Evolutionary conservation across 1,284 basidiomycete genomes (phyloP).

Genomic region (Trichosporon ovoides): DNA sequence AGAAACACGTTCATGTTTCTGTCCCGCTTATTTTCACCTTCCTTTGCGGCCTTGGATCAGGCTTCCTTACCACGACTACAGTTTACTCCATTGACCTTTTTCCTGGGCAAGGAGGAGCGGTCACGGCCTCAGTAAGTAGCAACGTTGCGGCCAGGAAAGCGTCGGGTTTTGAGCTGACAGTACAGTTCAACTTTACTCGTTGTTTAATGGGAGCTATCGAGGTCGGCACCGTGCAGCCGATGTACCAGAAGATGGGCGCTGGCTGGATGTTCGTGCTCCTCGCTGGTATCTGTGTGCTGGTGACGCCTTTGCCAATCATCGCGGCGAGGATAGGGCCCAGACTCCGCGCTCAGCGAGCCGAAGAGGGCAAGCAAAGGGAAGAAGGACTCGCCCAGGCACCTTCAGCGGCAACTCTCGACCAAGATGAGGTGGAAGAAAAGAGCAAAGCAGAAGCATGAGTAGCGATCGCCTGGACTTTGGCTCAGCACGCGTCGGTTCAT

Average conservation of each 20-base stretch:
- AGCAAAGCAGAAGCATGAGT: background rate
- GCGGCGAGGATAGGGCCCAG: constrained; percentile 20
- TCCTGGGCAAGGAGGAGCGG: constrained; percentile 33
- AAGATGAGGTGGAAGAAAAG: background rate
- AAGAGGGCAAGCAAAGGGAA: background rate
- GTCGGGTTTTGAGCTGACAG: background rate
- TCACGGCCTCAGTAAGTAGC: constrained; percentile 30
- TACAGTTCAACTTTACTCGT: constrained; percentile 37
- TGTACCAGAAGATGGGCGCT: constrained; percentile 33
- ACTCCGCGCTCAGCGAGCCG: background rate
- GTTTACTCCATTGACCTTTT: constrained; percentile 35
- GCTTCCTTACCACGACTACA: constrained; percentile 27
- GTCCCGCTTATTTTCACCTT: constrained; percentile 37
- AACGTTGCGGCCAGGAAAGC: background rate
- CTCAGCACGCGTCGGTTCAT: background rate
- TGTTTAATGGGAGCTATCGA: constrained; percentile 37
- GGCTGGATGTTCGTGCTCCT: constrained; percentile 47
- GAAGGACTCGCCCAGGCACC: background rate
- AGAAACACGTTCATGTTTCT: constrained; percentile 28
- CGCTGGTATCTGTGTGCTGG: constrained; percentile 32
- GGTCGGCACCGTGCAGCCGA: constrained; percentile 28
- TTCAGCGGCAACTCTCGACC: background rate
- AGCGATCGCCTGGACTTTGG: background rate
- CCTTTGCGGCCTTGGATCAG: constrained; percentile 28
- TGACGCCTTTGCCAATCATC: constrained; percentile 29